Conservation (phyloP, 2,329 filamentous ascomycete genomes). For the Verticillium nubilum region DNA sequence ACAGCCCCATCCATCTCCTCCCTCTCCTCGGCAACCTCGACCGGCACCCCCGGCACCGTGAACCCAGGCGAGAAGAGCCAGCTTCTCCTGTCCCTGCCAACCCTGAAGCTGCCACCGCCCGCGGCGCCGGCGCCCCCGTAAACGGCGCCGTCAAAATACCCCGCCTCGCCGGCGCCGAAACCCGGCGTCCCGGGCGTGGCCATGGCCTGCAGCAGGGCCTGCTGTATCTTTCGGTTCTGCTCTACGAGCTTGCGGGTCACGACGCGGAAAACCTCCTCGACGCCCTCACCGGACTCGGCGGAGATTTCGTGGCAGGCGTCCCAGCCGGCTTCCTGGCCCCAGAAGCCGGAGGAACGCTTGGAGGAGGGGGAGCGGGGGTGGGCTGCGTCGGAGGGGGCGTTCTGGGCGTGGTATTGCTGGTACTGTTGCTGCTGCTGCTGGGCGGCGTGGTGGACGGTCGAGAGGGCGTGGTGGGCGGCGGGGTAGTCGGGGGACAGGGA, state of each 20-base stretch:
- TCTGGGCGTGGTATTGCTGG: background rate
- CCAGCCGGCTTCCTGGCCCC: slow-evolving; percentile 92
- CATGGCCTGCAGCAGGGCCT: slow-evolving; percentile 50
- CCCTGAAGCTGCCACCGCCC: slow-evolving; percentile 45
- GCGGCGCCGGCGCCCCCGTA: slow-evolving; percentile 21
- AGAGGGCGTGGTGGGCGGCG: slow-evolving; percentile 12
- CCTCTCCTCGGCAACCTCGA: slow-evolving; percentile 26
- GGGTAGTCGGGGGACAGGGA: slow-evolving; percentile 2
- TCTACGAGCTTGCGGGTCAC: slow-evolving; percentile 58
- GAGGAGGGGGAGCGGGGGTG: slow-evolving; percentile 57
- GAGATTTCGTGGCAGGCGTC: slow-evolving; percentile 97
- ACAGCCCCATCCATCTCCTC: background rate
- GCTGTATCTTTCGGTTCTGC: slow-evolving; percentile 59
- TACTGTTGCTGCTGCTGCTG: slow-evolving; percentile 3
- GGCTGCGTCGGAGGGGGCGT: slow-evolving; percentile 17
- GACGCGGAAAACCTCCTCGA: slow-evolving; percentile 89
- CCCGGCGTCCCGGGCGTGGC: slow-evolving; percentile 44
- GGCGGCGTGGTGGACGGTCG: slow-evolving; percentile 6
- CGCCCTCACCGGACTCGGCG: slow-evolving; percentile 88
- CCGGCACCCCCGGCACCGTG: slow-evolving; percentile 40
- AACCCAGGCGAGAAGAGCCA: slow-evolving; percentile 54
- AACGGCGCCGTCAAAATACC: slow-evolving; percentile 44
- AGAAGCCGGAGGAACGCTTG: slow-evolving; percentile 70
- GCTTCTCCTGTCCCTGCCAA: slow-evolving; percentile 52
- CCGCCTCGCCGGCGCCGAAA: slow-evolving; percentile 36